phyloP scores from a whole-genome alignment of 176 grass and related monocot genomes.

The Carex myosuroides region DNA sequence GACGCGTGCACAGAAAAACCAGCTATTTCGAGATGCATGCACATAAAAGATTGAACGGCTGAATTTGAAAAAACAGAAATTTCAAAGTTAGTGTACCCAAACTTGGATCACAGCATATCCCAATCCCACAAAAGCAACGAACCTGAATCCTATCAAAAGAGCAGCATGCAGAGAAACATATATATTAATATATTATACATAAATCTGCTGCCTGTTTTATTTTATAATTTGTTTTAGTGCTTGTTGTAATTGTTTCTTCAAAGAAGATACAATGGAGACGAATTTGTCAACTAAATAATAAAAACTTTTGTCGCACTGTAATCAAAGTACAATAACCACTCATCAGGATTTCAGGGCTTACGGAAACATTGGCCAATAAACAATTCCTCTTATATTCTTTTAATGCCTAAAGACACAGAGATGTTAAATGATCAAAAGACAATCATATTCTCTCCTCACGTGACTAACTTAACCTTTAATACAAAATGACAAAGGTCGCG shows the following conservation, averaged over 20 bases:
- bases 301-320: neutral
- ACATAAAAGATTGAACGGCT: too few species aligned
- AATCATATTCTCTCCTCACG: neutral
- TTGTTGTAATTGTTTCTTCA: neutral
- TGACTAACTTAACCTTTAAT: conserved; percentile 2
- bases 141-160: neutral
- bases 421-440: conserved; percentile 4
- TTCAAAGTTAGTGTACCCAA: too few species aligned
- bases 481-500: neutral
- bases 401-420: neutral
- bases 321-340: neutral
- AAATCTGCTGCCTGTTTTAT: neutral
- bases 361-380: neutral
- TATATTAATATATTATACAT: too few species aligned
- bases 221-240: neutral
- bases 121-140: neutral
- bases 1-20: too few species aligned
- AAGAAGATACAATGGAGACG: neutral
- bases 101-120: too few species aligned
- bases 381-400: neutral
- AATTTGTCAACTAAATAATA: neutral
- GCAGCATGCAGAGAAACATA: too few species aligned
- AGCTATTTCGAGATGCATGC: too few species aligned
- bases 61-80: too few species aligned
- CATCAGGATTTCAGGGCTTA: neutral